A percentile compares a stretch with the other conserved stretches of the same genome.
These are phyloP conservation scores for Blastocystis sp. DNA, from an alignment of 352 stramenopile genomes.

Conservation along the genomic window DNA sequence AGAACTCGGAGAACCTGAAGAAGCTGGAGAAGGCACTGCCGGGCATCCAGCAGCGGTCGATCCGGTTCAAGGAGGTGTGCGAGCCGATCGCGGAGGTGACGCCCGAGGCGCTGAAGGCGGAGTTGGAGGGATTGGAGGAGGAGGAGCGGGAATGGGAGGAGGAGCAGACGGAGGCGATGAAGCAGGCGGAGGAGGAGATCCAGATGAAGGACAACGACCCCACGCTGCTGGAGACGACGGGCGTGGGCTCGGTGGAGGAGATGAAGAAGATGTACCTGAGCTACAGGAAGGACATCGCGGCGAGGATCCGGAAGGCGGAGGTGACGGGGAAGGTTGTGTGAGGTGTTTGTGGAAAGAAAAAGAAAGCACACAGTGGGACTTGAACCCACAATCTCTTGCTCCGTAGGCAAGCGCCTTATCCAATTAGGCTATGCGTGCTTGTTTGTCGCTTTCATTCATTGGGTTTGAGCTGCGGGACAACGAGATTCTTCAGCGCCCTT, in stretches of 20 bases:
- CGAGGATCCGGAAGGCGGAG: neutral
- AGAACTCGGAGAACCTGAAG: slow-evolving; percentile 15
- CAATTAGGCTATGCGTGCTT: too few species aligned
- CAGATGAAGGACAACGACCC: slow-evolving; percentile 2
- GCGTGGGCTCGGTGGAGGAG: neutral
- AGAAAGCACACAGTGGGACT: too few species aligned
- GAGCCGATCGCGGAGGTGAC: neutral
- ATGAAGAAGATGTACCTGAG: slow-evolving; percentile 34
- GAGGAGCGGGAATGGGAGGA: slow-evolving; percentile 55
- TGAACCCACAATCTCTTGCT: too few species aligned
- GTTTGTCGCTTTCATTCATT: too few species aligned
- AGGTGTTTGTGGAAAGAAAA: too few species aligned
- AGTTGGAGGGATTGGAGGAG: slow-evolving; percentile 52
- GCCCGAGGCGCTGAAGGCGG: slow-evolving; percentile 28
- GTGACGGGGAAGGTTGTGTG: neutral
- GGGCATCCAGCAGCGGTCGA: slow-evolving; percentile 39
- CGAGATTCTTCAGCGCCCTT: too few species aligned
- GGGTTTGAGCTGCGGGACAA: too few species aligned
- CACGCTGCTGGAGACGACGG: slow-evolving; percentile 23
- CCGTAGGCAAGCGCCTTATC: too few species aligned
- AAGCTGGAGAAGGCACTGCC: slow-evolving; percentile 43
- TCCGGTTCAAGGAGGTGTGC: neutral
- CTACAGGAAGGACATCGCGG: slow-evolving; percentile 25
- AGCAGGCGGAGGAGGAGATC: neutral
- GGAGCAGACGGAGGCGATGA: slow-evolving; percentile 51